phyloP scores from a whole-genome alignment of 352 stramenopile species.

The Phytophthora pluvialis region DNA sequence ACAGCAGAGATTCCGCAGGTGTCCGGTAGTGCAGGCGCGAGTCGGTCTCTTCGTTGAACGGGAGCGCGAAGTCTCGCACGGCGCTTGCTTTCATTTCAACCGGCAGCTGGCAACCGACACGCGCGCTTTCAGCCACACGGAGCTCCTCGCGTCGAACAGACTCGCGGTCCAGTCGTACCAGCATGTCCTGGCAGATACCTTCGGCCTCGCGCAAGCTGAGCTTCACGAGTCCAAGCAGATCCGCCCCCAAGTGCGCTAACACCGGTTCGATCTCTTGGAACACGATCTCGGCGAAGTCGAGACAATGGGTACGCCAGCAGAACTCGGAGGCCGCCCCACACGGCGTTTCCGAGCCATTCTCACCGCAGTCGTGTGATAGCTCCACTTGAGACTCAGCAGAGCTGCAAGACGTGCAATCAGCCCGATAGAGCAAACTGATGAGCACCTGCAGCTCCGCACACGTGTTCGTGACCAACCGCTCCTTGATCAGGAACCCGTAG shows the following conservation, averaged over 20 bases:
- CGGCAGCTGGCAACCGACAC: slow-evolving; percentile 55
- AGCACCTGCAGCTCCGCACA: slow-evolving; percentile 53
- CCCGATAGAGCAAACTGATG: slow-evolving; percentile 45
- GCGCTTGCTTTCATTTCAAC: slow-evolving; percentile 62
- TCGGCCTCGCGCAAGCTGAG: slow-evolving; percentile 37
- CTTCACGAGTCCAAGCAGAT: slow-evolving; percentile 39
- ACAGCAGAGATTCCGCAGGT: slow-evolving; percentile 54
- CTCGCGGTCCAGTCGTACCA: slow-evolving; percentile 37
- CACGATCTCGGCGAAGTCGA: slow-evolving; percentile 48
- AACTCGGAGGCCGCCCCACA: slow-evolving; percentile 43
- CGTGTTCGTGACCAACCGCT: slow-evolving; percentile 51
- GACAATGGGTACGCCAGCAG: slow-evolving; percentile 45
- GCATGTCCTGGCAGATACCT: slow-evolving; percentile 33
- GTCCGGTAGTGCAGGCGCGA: slow-evolving; percentile 73
- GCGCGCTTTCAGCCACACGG: slow-evolving; percentile 58
- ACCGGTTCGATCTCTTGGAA: slow-evolving; percentile 46
- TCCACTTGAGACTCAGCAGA: neutral
- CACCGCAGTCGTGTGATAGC: neutral
- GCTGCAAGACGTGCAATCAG: slow-evolving; percentile 26
- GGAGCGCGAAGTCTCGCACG: slow-evolving; percentile 60
- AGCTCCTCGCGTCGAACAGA: slow-evolving; percentile 49
- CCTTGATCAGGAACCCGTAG: slow-evolving; percentile 58
- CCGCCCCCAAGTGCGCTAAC: slow-evolving; percentile 34
- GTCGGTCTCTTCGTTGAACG: slow-evolving; percentile 74
- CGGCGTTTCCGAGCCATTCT: neutral